Conservation (phyloP, 2,329 filamentous ascomycete genomes). For the Metarhizium humberi region DNA sequence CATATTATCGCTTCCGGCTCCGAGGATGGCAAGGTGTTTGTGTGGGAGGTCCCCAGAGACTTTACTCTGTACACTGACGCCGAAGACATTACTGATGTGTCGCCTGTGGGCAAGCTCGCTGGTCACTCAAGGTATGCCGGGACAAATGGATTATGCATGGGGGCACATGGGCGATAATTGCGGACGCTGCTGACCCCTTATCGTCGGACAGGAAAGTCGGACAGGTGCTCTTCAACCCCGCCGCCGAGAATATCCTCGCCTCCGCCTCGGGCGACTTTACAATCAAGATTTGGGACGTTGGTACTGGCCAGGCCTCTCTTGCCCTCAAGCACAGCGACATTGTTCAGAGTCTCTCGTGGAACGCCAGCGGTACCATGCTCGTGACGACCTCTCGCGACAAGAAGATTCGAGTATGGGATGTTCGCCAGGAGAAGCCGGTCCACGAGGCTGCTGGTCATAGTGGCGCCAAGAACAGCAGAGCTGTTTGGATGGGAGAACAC, state of each 20-base stretch:
- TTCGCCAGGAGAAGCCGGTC: constrained; percentile 79
- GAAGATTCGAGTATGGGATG: constrained; percentile 96
- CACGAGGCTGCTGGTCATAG: constrained; percentile 79
- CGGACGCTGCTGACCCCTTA: neutral
- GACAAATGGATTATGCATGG: neutral
- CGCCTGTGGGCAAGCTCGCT: constrained; percentile 69
- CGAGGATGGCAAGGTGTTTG: constrained; percentile 92
- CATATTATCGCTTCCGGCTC: constrained; percentile 85
- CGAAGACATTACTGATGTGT: constrained; percentile 74
- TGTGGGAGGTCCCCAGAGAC: constrained; percentile 87
- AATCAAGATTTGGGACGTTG: constrained; percentile 92
- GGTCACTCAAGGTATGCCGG: constrained; percentile 71
- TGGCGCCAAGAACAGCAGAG: constrained; percentile 94
- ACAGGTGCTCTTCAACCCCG: constrained; percentile 95
- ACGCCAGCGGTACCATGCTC: constrained; percentile 74
- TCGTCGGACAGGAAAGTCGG: constrained; percentile 69
- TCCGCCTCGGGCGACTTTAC: constrained; percentile 92
- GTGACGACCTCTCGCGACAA: constrained; percentile 96
- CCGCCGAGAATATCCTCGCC: constrained; percentile 89
- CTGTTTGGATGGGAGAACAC: constrained; percentile 94
- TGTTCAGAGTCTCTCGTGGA: constrained; percentile 94
- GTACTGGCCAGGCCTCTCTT: constrained; percentile 63
- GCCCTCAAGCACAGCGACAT: constrained; percentile 83
- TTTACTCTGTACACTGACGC: constrained; percentile 80
- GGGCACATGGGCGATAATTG: neutral